phyloP scores from a whole-genome alignment of 768 basidiomycete genomes.

The Naganishia kalamii region DNA sequence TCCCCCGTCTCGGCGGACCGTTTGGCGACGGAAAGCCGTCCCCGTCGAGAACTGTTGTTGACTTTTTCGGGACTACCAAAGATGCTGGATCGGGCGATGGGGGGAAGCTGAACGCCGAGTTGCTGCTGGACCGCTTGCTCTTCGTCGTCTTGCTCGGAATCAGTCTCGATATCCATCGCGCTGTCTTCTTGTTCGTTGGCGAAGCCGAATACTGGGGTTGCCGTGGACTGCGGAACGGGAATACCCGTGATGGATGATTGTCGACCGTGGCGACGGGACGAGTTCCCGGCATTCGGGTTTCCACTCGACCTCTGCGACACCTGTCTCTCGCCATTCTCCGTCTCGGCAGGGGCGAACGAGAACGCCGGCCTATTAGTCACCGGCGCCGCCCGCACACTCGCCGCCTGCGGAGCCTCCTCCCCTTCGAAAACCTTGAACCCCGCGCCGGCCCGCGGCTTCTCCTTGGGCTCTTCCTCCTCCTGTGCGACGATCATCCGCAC shows the following conservation, averaged over 20 bases:
- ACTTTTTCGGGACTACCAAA: conserved; percentile 15
- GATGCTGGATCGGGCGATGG: not conserved
- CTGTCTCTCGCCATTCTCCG: not conserved
- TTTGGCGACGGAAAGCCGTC: conserved; percentile 12
- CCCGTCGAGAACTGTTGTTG: conserved; percentile 10
- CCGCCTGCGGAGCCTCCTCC: not conserved
- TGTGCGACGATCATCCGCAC: conserved; percentile 39
- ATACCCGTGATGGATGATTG: conserved; percentile 18
- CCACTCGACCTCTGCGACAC: not conserved
- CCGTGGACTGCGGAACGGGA: conserved; percentile 11
- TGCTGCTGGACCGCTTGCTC: conserved; percentile 1
- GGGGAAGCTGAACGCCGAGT: not conserved
- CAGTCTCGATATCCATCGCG: conserved; percentile 37
- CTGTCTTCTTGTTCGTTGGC: conserved; percentile 18
- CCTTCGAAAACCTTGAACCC: conserved; percentile 2
- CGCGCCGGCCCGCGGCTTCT: not conserved
- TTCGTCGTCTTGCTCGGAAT: conserved; percentile 28
- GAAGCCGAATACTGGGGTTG: conserved; percentile 21
- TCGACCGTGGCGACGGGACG: conserved; percentile 16
- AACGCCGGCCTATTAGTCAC: not conserved
- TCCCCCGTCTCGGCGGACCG: not conserved
- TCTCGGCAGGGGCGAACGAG: not conserved
- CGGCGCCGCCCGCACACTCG: not conserved
- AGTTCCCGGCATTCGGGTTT: not conserved
- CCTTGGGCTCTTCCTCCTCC: conserved; percentile 4